Conservation (phyloP, 2,329 filamentous ascomycete genomes). For the Sarocladium brachiariae region DNA sequence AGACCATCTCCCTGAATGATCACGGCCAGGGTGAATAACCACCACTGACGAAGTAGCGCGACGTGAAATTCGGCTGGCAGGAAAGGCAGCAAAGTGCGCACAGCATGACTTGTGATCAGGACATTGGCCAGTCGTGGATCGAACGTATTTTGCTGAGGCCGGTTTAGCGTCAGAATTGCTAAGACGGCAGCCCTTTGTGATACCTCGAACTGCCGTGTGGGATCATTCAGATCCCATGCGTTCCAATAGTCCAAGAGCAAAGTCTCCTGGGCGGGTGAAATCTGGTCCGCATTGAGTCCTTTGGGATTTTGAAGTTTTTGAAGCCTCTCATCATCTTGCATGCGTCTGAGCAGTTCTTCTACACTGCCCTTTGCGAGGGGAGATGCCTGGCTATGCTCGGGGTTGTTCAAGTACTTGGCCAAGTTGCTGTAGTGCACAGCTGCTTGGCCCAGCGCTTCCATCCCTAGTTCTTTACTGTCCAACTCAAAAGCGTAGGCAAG, state of each 20-base stretch:
- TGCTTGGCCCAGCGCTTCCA: slow-evolving; percentile 75
- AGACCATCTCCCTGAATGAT: slow-evolving; percentile 50
- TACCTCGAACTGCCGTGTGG: slow-evolving; percentile 66
- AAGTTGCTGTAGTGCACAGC: slow-evolving; percentile 51
- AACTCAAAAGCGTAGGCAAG: slow-evolving; percentile 91
- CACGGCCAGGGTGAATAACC: slow-evolving; percentile 71
- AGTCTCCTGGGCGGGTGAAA: slow-evolving; percentile 59
- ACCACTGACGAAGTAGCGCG: slow-evolving; percentile 76
- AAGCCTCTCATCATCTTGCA: slow-evolving; percentile 64
- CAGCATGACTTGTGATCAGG: slow-evolving; percentile 79
- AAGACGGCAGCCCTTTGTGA: slow-evolving; percentile 58
- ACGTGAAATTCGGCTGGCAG: slow-evolving; percentile 69
- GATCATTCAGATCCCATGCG: slow-evolving; percentile 67
- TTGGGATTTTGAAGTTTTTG: not conserved
- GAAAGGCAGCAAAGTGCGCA: slow-evolving; percentile 75
- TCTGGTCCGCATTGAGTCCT: no score
- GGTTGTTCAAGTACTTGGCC: slow-evolving; percentile 65
- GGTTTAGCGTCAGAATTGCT: slow-evolving; percentile 55
- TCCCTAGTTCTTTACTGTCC: slow-evolving; percentile 74
- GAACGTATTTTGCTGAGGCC: slow-evolving; percentile 55
- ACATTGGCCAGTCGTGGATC: slow-evolving; percentile 81
- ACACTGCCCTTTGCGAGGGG: slow-evolving; percentile 55
- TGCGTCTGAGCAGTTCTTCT: slow-evolving; percentile 62
- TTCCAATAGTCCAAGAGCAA: slow-evolving; percentile 85
- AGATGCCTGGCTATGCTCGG: slow-evolving; percentile 60